Evolutionary conservation across 177 flowering plant genomes (phyloP), one percentile per base, ranked within the genome.

Genomic region (Vitis hybrid): DNA sequence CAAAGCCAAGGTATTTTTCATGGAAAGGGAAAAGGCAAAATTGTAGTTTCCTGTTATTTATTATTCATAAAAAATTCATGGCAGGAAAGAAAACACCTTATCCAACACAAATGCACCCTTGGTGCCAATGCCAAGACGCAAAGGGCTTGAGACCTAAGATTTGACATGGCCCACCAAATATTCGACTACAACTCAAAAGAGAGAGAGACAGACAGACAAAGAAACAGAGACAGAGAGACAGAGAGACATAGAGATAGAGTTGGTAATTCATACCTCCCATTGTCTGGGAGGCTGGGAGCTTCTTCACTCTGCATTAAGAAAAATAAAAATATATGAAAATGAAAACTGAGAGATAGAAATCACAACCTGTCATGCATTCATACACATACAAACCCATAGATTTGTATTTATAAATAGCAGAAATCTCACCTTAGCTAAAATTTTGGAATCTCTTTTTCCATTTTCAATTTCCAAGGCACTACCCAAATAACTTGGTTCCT

Each of bases 341-440:
- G 6, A 19, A 51, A n/a, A 10, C 15, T 18, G 26, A 63, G 3
- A 59, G 11, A 5, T 51, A 11, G 10, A 61, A 20, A 52, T 10
- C 16, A 9, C 66, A 18, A 26, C 49, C 50, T 18, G 13, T 50
- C 67, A 49, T 39, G 29, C 45, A 39, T 39, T 39, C 45, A 49
- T 29, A 19, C 39, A 11, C 16, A 12, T n/a, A 7, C 56, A 64
- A 12, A 18, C 9, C 15, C 12, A 26, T 49, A 3, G 12, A 10
- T 19, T 50, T 22, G 8, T 5, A 50, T 19, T 10, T 16, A 48
- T 48, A 48, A 15, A 1, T 48, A 48, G 16, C 8, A 66, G 2
- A 61, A 34, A 45, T 10, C 2, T 59, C 69, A 82, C 86, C 82
- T 72, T 59, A 19, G 59, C 20, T 16, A 61, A 56, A 66, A 50